These are phyloP conservation scores for Colletotrichum cordylinicola DNA, from an alignment of 2,329 filamentous ascomycete species.

Conservation along the genomic window DNA sequence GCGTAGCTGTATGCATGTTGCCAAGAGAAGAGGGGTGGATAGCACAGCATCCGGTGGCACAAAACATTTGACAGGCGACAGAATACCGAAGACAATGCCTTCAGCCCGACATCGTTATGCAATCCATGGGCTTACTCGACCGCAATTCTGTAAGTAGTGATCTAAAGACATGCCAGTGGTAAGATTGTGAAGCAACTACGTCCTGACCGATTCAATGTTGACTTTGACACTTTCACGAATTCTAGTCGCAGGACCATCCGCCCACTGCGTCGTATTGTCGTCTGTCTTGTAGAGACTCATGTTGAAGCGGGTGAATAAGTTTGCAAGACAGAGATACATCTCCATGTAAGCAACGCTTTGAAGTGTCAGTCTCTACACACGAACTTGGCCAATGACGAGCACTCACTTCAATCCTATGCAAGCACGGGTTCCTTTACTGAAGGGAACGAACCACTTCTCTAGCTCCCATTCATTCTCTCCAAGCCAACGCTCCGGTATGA, in stretches of 20 bases:
- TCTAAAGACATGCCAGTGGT: fast-evolving
- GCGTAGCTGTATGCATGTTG: background rate
- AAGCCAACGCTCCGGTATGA: background rate
- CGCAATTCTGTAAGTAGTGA: background rate
- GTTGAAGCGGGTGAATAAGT: background rate
- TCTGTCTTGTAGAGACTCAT: background rate
- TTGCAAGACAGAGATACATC: background rate
- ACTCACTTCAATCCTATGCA: background rate
- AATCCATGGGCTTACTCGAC: background rate
- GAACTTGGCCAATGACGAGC: background rate
- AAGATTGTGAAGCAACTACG: background rate
- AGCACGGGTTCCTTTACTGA: background rate
- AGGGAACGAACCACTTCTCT: background rate
- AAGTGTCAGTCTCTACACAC: background rate
- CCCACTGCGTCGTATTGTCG: background rate
- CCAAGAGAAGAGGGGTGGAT: background rate
- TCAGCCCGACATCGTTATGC: background rate
- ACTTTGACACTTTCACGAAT: background rate
- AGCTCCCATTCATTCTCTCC: background rate
- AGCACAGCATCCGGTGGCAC: background rate
- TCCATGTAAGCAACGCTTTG: background rate
- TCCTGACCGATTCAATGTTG: background rate
- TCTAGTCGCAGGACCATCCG: background rate
- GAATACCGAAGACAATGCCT: background rate
- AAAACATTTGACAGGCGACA: background rate